A percentile compares a stretch with the other conserved stretches of the same genome.
Evolutionary conservation across 2,329 filamentous ascomycete genomes (phyloP).

Genomic region (Colletotrichum musicola): DNA sequence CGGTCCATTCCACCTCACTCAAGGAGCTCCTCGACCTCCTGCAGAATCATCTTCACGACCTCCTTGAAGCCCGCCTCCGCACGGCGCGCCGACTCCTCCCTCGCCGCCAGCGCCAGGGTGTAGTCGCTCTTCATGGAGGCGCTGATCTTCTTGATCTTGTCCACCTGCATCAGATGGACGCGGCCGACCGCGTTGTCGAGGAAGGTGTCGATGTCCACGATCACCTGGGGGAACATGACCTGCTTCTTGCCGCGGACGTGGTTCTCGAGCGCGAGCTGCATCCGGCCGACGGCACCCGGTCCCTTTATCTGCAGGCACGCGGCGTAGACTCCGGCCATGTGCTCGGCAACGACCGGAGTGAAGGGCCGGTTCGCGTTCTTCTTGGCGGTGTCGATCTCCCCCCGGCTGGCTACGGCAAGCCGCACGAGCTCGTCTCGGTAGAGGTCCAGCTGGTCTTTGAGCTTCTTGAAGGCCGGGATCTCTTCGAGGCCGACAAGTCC

Average conservation of each 20-base stretch:
- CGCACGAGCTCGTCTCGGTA: not conserved
- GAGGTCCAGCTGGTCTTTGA: not conserved
- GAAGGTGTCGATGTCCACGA: not conserved
- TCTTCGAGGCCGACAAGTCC: not conserved
- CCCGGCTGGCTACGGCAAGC: not conserved
- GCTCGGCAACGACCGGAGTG: not conserved
- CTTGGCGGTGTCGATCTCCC: not conserved
- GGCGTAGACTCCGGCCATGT: not conserved
- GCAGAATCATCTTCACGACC: too few species aligned
- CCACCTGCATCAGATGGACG: not conserved
- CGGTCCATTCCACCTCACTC: too few species aligned
- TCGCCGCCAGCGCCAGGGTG: too few species aligned
- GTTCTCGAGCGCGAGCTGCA: not conserved
- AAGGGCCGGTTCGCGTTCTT: conserved; percentile 11
- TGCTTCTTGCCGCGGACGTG: not conserved
- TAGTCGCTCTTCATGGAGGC: too few species aligned
- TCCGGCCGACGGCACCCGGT: not conserved
- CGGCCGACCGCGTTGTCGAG: not conserved
- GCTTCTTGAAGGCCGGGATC: not conserved
- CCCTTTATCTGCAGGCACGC: not conserved
- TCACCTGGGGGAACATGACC: not conserved
- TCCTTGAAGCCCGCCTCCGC: too few species aligned
- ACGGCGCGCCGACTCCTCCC: too few species aligned
- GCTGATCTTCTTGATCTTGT: too few species aligned
- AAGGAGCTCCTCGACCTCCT: too few species aligned